phyloP scores from a whole-genome alignment of 208 protist genomes.

The Crithidia brevicula region DNA sequence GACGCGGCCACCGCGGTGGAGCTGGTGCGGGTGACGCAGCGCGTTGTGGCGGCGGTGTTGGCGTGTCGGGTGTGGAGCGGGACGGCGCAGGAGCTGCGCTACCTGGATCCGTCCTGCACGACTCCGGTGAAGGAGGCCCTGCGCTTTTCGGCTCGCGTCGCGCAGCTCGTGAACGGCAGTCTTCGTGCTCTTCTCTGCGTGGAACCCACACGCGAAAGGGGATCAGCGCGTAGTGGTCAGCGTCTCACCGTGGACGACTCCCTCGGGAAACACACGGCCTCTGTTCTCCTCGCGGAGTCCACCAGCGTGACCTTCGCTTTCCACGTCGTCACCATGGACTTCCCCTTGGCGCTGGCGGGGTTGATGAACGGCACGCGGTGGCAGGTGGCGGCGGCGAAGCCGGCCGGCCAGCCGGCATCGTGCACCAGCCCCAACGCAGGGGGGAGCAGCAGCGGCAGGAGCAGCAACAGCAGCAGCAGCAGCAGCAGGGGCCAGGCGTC shows the following conservation, averaged over 20 bases:
- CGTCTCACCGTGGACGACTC: not conserved
- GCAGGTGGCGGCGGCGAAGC: not conserved
- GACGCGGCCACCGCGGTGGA: not conserved
- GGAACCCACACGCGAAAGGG: not conserved
- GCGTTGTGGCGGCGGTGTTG: slow-evolving; percentile 5
- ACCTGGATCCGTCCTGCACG: slow-evolving; percentile 12
- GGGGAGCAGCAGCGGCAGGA: not conserved
- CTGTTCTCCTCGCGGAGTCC: slow-evolving; percentile 15
- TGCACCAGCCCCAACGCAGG: not conserved
- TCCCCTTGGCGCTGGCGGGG: slow-evolving; percentile 18
- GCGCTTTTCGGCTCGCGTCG: slow-evolving; percentile 10
- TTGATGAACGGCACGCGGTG: slow-evolving; percentile 29
- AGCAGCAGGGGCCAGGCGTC: not conserved
- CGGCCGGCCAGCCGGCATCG: not conserved
- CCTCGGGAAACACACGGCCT: slow-evolving; percentile 9
- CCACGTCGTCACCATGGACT: slow-evolving; percentile 26
- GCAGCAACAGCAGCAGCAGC: not conserved
- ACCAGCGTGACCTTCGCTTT: slow-evolving; percentile 16
- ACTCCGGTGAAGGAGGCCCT: slow-evolving; percentile 20
- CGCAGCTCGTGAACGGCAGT: slow-evolving; percentile 19
- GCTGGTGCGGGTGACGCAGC: slow-evolving; percentile 6
- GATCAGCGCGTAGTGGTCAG: not conserved
- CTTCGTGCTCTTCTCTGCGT: not conserved
- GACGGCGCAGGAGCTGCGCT: slow-evolving; percentile 26
- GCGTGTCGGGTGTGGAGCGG: slow-evolving; percentile 22